phyloP scores from a whole-genome alignment of 139 green algal genomes.

The Chlorella sp. region DNA sequence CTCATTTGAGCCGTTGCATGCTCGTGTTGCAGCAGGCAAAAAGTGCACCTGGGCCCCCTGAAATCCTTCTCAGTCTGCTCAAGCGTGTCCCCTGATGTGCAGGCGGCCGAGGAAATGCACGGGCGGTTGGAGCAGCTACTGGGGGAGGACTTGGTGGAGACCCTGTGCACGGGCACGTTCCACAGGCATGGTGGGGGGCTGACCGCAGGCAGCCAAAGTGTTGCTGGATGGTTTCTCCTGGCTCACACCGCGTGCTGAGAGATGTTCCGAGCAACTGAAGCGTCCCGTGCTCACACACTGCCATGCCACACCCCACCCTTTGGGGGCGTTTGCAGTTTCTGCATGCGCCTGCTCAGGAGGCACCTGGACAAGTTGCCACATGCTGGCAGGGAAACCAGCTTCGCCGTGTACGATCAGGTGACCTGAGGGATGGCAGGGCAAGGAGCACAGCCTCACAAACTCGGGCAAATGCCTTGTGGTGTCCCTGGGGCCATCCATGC shows the following conservation, averaged over 20 bases:
- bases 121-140: conserved; percentile 49
- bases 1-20: too few relatives aligned
- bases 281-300: too few relatives aligned
- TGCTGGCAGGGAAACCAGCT: neutral
- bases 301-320: too few relatives aligned
- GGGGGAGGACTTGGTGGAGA: conserved; percentile 1
- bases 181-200: conserved; percentile 43
- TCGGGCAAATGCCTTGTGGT: neutral
- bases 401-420: neutral
- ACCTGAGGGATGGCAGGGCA: too few relatives aligned
- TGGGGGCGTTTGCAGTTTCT: neutral
- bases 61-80: too few relatives aligned
- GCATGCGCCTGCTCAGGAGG: conserved; percentile 29
- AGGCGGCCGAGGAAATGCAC: conserved; percentile 62
- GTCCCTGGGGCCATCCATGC: too few relatives aligned
- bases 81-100: neutral
- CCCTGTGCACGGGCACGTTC: conserved; percentile 64
- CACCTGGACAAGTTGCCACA: conserved; percentile 1
- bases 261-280: too few relatives aligned
- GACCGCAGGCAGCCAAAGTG: neutral
- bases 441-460: too few relatives aligned
- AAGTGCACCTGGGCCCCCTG: too few relatives aligned
- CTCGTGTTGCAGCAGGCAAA: too few relatives aligned
- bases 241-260: too few relatives aligned
- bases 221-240: too few relatives aligned